phyloP scores from a whole-genome alignment of 331 rosid genomes.

The Acacia concinna region DNA sequence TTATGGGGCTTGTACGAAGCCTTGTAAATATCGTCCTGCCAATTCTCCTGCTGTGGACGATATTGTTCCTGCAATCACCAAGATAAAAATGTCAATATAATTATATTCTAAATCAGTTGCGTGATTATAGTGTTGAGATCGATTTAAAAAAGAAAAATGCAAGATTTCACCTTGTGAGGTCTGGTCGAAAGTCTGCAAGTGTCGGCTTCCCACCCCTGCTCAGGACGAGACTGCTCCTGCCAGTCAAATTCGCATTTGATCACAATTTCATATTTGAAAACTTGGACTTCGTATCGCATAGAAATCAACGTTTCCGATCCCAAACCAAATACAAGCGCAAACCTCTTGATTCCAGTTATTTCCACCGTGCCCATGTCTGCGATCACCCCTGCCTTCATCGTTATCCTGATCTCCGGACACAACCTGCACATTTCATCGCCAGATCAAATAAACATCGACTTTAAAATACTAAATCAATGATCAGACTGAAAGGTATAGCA shows the following conservation, averaged over 20 bases:
- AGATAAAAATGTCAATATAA: neutral
- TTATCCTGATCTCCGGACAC: conserved; percentile 55
- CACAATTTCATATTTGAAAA: neutral
- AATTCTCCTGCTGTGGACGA: conserved; percentile 40
- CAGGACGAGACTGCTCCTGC: conserved; percentile 47
- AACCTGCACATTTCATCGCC: neutral
- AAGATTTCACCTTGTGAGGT: conserved; percentile 45
- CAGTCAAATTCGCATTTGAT: neutral
- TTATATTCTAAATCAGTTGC: neutral
- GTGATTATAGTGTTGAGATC: neutral
- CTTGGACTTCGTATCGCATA: neutral
- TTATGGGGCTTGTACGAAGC: conserved; percentile 41
- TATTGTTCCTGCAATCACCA: conserved; percentile 43
- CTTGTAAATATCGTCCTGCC: conserved; percentile 38
- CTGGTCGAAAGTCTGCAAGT: conserved; percentile 48
- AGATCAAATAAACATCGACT: neutral
- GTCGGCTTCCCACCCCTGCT: conserved; percentile 38
- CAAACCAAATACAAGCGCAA: neutral
- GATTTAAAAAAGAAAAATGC: neutral
- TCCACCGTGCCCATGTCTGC: conserved; percentile 29
- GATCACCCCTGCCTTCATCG: conserved; percentile 36
- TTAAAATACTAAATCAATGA: neutral
- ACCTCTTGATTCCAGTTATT: conserved; percentile 45
- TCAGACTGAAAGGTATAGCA: neutral
- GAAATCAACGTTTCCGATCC: neutral